Conservation (phyloP, 371 early-diverging fungal species). For the Polyrhizophydium stewartii region DNA sequence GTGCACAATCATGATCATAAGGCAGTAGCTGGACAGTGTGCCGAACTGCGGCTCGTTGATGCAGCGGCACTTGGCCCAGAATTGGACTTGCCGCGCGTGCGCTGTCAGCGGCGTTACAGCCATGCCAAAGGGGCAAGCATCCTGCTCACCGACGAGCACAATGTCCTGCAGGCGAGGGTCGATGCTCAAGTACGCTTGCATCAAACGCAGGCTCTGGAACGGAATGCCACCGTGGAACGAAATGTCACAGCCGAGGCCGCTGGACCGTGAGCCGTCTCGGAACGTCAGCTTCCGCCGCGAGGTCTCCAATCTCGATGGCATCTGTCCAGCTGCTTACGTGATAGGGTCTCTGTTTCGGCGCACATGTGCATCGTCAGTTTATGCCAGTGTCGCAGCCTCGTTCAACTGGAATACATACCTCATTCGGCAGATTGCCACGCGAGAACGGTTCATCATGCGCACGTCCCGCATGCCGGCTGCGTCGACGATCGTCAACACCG, state of each 20-base stretch:
- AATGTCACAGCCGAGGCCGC: conserved; percentile 28
- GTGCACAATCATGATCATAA: conserved; percentile 26
- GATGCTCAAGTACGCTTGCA: conserved; percentile 22
- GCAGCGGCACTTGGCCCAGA: conserved; percentile 27
- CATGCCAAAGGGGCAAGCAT: no score
- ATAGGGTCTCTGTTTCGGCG: background rate
- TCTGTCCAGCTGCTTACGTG: conserved; percentile 17
- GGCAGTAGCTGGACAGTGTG: conserved; percentile 32
- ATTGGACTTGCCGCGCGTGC: conserved; percentile 9
- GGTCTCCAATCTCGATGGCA: no score
- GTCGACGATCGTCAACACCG: no score
- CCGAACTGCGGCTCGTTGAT: conserved; percentile 33
- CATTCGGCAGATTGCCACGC: conserved; percentile 29
- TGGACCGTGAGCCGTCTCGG: no score
- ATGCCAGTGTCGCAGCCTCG: no score
- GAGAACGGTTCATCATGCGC: conserved; percentile 24
- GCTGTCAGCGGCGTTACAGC: no score
- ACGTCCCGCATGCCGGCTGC: conserved; percentile 23
- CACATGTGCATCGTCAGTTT: no score
- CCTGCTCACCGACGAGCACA: conserved; percentile 18
- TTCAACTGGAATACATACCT: conserved; percentile 12
- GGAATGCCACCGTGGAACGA: conserved; percentile 21
- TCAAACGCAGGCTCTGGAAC: conserved; percentile 18
- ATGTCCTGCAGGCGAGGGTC: conserved; percentile 25
- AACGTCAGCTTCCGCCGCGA: no score